Evolutionary conservation across 495 filamentous ascomycete genomes (phyloP).

Genomic region (Xylaria flabelliformis): DNA sequence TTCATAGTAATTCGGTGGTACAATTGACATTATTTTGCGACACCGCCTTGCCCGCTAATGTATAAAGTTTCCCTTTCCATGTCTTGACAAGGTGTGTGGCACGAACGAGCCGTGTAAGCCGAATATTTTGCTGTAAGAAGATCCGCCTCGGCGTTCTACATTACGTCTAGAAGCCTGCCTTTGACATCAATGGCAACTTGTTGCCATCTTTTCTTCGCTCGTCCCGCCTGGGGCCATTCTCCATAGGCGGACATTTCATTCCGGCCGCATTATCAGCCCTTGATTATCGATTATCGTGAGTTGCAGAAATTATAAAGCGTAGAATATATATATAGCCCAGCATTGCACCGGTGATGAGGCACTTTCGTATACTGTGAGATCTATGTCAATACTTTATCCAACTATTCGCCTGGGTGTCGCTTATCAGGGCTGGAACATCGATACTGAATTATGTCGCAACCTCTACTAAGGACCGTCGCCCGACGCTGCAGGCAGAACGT

Average conservation of each 20-base stretch:
- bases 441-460: constrained; percentile 7
- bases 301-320: neutral
- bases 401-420: neutral
- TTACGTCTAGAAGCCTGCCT: neutral
- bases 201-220: constrained; percentile 3
- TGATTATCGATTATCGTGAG: constrained; percentile 2
- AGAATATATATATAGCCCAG: constrained; percentile 11
- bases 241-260: neutral
- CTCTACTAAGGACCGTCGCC: neutral
- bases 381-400: neutral
- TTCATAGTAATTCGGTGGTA: too few species aligned
- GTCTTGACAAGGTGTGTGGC: neutral
- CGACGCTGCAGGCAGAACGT: constrained; percentile 5
- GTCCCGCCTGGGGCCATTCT: neutral
- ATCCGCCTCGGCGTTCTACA: neutral
- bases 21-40: too few species aligned
- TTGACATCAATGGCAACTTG: neutral
- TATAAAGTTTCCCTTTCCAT: neutral
- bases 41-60: neutral
- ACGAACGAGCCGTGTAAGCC: neutral
- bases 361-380: neutral
- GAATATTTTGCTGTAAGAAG: neutral
- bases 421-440: neutral
- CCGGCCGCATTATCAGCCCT: neutral
- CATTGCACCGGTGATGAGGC: neutral